Evolutionary conservation across 306 rosid genomes (phyloP).

Genomic region (Erythrophleum fordii): DNA sequence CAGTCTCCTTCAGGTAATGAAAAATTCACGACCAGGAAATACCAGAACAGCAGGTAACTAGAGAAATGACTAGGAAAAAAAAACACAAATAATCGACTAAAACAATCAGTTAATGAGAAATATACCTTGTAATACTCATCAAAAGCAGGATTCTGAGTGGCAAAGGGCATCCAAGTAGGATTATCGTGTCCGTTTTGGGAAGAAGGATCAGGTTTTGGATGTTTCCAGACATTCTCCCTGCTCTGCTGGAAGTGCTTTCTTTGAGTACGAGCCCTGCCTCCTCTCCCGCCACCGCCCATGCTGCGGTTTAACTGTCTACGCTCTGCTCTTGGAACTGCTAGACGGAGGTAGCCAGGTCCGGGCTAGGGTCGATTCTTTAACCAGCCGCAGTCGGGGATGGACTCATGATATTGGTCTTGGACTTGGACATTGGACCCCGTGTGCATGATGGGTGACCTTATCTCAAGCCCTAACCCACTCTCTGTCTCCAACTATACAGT

Average conservation of each 20-base stretch:
- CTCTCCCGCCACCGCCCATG: constrained; percentile 73
- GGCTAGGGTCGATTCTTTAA: background rate
- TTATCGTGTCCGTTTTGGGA: constrained; percentile 30
- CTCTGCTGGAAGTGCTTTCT: constrained; percentile 75
- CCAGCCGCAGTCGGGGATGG: background rate
- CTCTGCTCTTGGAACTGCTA: background rate
- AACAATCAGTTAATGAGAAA: background rate
- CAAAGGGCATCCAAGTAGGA: constrained; percentile 75
- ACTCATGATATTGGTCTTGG: background rate
- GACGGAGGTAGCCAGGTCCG: background rate
- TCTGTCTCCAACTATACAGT: no score
- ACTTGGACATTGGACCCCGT: background rate
- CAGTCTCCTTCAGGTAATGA: background rate
- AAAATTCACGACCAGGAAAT: background rate
- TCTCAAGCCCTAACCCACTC: no score
- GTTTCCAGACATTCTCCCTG: constrained; percentile 97
- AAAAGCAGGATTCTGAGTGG: constrained; percentile 65
- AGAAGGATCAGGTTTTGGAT: constrained; percentile 67
- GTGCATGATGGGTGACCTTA: no score
- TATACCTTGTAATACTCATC: constrained; percentile 75
- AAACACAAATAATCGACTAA: background rate
- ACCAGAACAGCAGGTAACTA: background rate
- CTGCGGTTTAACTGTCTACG: background rate
- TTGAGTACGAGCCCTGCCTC: constrained; percentile 86
- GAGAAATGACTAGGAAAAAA: background rate